phyloP scores from a whole-genome alignment of 352 stramenopile species.

The Pythium pyrilobum region DNA sequence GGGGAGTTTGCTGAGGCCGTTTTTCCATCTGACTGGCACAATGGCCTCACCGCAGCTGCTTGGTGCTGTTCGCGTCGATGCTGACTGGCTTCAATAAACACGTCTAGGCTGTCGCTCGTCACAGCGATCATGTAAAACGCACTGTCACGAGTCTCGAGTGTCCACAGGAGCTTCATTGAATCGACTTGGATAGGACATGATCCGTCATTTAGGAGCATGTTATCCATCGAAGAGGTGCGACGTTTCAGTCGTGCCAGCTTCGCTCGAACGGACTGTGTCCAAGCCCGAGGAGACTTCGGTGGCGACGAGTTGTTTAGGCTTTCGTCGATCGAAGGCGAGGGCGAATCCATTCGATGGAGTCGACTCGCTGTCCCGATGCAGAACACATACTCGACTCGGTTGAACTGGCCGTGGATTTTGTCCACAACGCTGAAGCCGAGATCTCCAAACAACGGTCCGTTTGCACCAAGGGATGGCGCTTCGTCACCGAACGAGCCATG shows the following conservation, averaged over 20 bases:
- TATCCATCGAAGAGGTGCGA: slow-evolving; percentile 65
- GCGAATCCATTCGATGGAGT: slow-evolving; percentile 17
- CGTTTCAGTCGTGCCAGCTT: slow-evolving; percentile 52
- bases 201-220: slow-evolving; percentile 61
- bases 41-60: background rate
- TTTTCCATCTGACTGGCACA: background rate
- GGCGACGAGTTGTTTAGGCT: slow-evolving; percentile 13
- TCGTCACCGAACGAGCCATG: slow-evolving; percentile 8
- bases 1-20: no score
- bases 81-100: slow-evolving; percentile 33
- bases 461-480: slow-evolving; percentile 1
- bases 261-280: slow-evolving; percentile 47
- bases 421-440: slow-evolving; percentile 23
- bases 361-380: slow-evolving; percentile 20
- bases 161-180: slow-evolving; percentile 79
- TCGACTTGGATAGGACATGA: slow-evolving; percentile 78
- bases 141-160: slow-evolving; percentile 62
- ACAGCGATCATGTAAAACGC: slow-evolving; percentile 69
- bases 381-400: slow-evolving; percentile 43
- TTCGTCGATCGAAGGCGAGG: slow-evolving; percentile 1
- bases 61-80: slow-evolving; percentile 6
- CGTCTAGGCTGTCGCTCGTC: slow-evolving; percentile 40
- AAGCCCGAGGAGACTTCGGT: slow-evolving; percentile 34
- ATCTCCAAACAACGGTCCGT: slow-evolving; percentile 20
- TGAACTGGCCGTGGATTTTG: slow-evolving; percentile 47